Evolutionary conservation across 345 rosid species (phyloP).

Genomic region (Sonneratia caseolaris): DNA sequence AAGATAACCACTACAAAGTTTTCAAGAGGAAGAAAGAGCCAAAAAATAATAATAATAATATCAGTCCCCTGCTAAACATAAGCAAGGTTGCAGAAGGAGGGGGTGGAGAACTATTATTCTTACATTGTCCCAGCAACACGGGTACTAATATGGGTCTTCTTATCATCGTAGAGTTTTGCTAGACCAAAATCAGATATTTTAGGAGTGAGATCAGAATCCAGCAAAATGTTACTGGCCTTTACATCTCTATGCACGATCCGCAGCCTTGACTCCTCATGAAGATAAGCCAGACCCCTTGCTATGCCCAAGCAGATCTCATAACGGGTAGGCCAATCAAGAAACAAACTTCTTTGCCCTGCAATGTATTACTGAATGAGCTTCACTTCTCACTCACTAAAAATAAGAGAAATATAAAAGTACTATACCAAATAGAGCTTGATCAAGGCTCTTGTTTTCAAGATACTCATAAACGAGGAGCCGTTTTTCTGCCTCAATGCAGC

Average conservation of each 20-base stretch:
- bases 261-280: slow-evolving; percentile 52
- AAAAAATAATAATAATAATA: too few species aligned
- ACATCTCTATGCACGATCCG: slow-evolving; percentile 49
- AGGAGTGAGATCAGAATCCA: slow-evolving; percentile 39
- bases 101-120: too few species aligned
- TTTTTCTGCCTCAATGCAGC: slow-evolving; percentile 47
- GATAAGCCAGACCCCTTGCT: slow-evolving; percentile 52
- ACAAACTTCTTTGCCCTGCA: slow-evolving; percentile 29
- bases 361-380: neutral
- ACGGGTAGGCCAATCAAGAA: slow-evolving; percentile 33
- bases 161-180: slow-evolving; percentile 50
- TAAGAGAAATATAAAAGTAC: too few species aligned
- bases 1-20: too few species aligned
- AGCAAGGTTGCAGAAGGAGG: too few species aligned
- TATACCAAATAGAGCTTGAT: slow-evolving; percentile 53
- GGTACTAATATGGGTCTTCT: slow-evolving; percentile 48
- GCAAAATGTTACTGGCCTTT: slow-evolving; percentile 39
- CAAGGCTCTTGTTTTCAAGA: slow-evolving; percentile 60
- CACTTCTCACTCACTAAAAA: too few species aligned
- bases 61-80: too few species aligned
- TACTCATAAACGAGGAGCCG: slow-evolving; percentile 63
- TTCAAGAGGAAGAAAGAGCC: too few species aligned
- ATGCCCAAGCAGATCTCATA: slow-evolving; percentile 38
- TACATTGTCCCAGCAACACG: slow-evolving; percentile 47
- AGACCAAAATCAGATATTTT: slow-evolving; percentile 56